These are phyloP conservation scores for Rossbeevera mucosa DNA, from an alignment of 768 basidiomycete species.

Conservation along the genomic window DNA sequence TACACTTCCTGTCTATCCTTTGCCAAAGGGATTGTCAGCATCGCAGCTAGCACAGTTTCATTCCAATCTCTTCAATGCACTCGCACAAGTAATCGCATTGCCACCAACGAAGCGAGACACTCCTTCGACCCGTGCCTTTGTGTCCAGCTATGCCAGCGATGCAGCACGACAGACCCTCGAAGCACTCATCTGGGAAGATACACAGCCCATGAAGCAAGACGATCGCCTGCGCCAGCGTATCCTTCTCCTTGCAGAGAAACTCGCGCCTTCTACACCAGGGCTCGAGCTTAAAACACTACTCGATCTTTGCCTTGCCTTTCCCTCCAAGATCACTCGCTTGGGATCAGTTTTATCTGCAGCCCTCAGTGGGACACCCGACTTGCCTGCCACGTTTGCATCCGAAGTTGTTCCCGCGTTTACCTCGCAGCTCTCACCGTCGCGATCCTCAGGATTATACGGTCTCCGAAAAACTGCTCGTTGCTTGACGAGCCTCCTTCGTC, in stretches of 20 bases:
- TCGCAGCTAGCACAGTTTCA: conserved; percentile 50
- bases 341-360: conserved; percentile 42
- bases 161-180: conserved; percentile 50
- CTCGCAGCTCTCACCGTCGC: conserved; percentile 39
- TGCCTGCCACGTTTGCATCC: conserved; percentile 32
- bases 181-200: conserved; percentile 52
- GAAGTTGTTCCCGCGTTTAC: conserved; percentile 59
- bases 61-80: conserved; percentile 41
- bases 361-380: conserved; percentile 29
- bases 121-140: conserved; percentile 42
- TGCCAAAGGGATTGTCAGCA: conserved; percentile 46
- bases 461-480: conserved; percentile 61
- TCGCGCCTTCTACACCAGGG: conserved; percentile 37
- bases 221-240: conserved; percentile 44
- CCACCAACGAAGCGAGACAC: conserved; percentile 45
- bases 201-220: conserved; percentile 33
- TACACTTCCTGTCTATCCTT: conserved; percentile 55
- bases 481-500: conserved; percentile 49
- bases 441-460: conserved; percentile 51
- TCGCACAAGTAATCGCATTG: conserved; percentile 46
- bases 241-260: conserved; percentile 53
- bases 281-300: conserved; percentile 54
- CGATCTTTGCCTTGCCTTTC: conserved; percentile 59
- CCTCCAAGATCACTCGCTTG: conserved; percentile 40
- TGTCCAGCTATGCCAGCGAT: conserved; percentile 57